These are phyloP conservation scores for Saccharomyces kudriavzevii DNA, from an alignment of 805 yeast species.

Conservation along the genomic window DNA sequence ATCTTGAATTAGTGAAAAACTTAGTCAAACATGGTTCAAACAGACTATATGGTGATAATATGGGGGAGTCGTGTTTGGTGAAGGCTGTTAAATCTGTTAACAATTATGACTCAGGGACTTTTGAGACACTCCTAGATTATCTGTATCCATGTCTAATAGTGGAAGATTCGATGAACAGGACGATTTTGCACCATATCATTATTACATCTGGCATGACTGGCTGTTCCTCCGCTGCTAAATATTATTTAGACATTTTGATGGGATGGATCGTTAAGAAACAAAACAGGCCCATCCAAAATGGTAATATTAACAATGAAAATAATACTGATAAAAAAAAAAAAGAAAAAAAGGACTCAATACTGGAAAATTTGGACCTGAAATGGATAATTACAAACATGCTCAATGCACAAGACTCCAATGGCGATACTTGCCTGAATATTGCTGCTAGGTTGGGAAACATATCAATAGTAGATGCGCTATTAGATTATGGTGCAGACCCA, in stretches of 20 bases:
- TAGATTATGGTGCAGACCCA: constrained; percentile 85
- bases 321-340: neutral
- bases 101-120: constrained; percentile 71
- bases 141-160: constrained; percentile 66
- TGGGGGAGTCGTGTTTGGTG: constrained; percentile 82
- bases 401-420: constrained; percentile 85
- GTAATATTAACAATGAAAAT: constrained; percentile 4
- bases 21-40: constrained; percentile 61
- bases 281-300: constrained; percentile 11
- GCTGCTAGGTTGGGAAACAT: constrained; percentile 84
- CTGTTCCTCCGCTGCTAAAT: constrained; percentile 62
- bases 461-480: constrained; percentile 67
- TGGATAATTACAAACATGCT: constrained; percentile 62
- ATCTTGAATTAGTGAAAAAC: constrained; percentile 57
- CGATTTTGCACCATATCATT: constrained; percentile 82
- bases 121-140: constrained; percentile 59
- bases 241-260: constrained; percentile 60
- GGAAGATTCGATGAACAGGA: constrained; percentile 62
- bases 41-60: constrained; percentile 58
- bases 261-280: constrained; percentile 63
- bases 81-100: constrained; percentile 68
- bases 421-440: constrained; percentile 90
- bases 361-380: constrained; percentile 42
- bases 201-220: constrained; percentile 71
- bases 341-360: constrained; percentile 32